phyloP scores from a whole-genome alignment of 768 basidiomycete species.

The Rhizopogon roseolus region DNA sequence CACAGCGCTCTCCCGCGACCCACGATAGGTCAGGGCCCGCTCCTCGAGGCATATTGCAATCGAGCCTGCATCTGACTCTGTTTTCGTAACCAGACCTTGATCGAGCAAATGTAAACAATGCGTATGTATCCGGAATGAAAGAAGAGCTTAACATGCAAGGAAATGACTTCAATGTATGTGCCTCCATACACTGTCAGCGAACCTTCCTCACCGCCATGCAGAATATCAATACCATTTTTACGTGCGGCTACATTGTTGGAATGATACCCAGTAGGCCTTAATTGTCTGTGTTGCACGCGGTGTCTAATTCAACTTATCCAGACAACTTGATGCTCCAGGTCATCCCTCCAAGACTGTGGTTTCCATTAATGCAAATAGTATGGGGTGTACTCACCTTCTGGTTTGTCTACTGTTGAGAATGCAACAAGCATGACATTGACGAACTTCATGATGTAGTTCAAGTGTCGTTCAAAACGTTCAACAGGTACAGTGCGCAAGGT shows the following conservation, averaged over 20 bases:
- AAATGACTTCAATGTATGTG: slow-evolving; percentile 53
- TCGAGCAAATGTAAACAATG: slow-evolving; percentile 65
- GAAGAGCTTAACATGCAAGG: slow-evolving; percentile 65
- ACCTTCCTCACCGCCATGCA: slow-evolving; percentile 11
- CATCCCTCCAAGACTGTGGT: slow-evolving; percentile 60
- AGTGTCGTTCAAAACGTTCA: slow-evolving; percentile 50
- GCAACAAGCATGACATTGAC: neutral
- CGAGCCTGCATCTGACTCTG: neutral
- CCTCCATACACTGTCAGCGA: neutral
- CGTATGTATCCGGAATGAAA: slow-evolving; percentile 77
- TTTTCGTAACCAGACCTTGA: slow-evolving; percentile 46
- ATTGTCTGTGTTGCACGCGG: neutral
- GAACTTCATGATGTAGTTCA: slow-evolving; percentile 34
- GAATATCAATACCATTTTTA: slow-evolving; percentile 69
- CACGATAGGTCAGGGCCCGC: neutral
- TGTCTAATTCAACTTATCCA: slow-evolving; percentile 14
- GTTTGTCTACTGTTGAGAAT: slow-evolving; percentile 23
- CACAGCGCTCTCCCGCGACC: too few species aligned
- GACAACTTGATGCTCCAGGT: slow-evolving; percentile 66
- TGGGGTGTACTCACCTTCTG: slow-evolving; percentile 67
- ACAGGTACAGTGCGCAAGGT: slow-evolving; percentile 34
- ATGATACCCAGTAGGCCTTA: slow-evolving; percentile 57
- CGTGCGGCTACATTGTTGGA: slow-evolving; percentile 71
- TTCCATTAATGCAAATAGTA: slow-evolving; percentile 58
- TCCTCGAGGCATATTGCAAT: neutral